phyloP scores from a whole-genome alignment of 345 rosid genomes.

The Adansonia digitata region DNA sequence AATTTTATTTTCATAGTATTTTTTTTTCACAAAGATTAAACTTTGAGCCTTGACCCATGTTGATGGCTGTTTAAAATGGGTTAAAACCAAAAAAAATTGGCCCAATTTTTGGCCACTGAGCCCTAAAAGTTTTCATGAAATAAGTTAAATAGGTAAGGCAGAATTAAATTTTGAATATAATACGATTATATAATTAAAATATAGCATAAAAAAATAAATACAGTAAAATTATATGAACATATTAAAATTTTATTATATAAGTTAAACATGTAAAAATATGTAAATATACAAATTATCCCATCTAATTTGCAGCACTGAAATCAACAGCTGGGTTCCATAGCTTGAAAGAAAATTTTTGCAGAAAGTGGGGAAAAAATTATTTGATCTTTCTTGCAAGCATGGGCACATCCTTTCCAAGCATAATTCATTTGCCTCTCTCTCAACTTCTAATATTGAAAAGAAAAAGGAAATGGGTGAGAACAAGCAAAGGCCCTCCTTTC shows the following conservation, averaged over 20 bases:
- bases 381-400: conserved; percentile 16
- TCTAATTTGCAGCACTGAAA: conserved; percentile 24
- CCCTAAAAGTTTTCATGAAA: not conserved
- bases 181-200: too few relatives aligned
- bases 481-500: conserved; percentile 29
- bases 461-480: conserved; percentile 6
- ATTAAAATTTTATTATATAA: too few relatives aligned
- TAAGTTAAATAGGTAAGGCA: not conserved
- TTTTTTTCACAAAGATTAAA: too few relatives aligned
- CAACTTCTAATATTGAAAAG: conserved; percentile 25
- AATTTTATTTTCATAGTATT: too few relatives aligned
- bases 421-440: conserved; percentile 18
- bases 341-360: conserved; percentile 3
- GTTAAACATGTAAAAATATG: too few relatives aligned
- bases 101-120: not conserved
- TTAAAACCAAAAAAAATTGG: not conserved
- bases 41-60: too few relatives aligned
- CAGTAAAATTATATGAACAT: too few relatives aligned
- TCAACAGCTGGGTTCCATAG: conserved; percentile 25
- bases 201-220: too few relatives aligned
- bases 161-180: not conserved
- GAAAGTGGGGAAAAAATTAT: not conserved
- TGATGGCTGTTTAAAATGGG: too few relatives aligned
- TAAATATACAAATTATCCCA: too few relatives aligned
- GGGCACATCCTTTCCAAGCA: conserved; percentile 17